Percentiles rank a stretch among this genome's conserved stretches.
phyloP scores from a whole-genome alignment of 345 rosid genomes.

The Lumnitzera racemosa region DNA sequence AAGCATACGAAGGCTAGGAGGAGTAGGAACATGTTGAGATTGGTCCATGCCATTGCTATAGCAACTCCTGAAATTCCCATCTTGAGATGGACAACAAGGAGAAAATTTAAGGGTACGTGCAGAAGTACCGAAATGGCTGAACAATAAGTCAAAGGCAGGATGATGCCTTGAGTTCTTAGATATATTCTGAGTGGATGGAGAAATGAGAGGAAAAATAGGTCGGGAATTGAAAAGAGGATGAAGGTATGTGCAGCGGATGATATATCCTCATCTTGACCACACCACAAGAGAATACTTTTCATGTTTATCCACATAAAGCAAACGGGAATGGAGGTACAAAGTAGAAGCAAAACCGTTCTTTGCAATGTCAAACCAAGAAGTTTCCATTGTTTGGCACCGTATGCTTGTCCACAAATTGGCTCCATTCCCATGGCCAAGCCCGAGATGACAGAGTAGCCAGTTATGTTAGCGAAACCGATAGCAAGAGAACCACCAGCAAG shows the following conservation, averaged over 20 bases:
- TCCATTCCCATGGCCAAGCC: slow-evolving; percentile 99
- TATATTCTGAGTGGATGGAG: slow-evolving; percentile 90
- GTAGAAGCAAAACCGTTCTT: slow-evolving; percentile 88
- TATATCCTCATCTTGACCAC: slow-evolving; percentile 75
- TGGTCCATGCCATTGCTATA: slow-evolving; percentile 80
- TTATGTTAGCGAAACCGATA: slow-evolving; percentile 91
- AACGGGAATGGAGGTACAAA: slow-evolving; percentile 73
- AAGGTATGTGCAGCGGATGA: slow-evolving; percentile 71
- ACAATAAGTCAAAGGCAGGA: slow-evolving; percentile 79
- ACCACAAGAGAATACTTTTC: slow-evolving; percentile 62
- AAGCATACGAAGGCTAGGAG: slow-evolving; percentile 60
- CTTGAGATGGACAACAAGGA: slow-evolving; percentile 67
- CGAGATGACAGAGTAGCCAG: slow-evolving; percentile 94
- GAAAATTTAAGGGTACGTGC: slow-evolving; percentile 72
- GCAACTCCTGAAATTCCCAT: slow-evolving; percentile 88
- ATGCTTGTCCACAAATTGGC: slow-evolving; percentile 97
- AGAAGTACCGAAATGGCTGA: slow-evolving; percentile 79
- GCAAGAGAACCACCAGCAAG: slow-evolving; percentile 96
- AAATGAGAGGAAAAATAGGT: slow-evolving; percentile 78
- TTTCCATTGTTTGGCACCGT: slow-evolving; percentile 87
- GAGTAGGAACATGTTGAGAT: slow-evolving; percentile 67
- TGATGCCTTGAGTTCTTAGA: slow-evolving; percentile 78
- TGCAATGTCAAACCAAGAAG: slow-evolving; percentile 89
- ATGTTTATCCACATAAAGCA: slow-evolving; percentile 79
- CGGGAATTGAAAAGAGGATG: slow-evolving; percentile 76